Evolutionary conservation across 305 asterid genomes (phyloP), one percentile per base, ranked within the genome.

Genomic region (Ajuga reptans): DNA sequence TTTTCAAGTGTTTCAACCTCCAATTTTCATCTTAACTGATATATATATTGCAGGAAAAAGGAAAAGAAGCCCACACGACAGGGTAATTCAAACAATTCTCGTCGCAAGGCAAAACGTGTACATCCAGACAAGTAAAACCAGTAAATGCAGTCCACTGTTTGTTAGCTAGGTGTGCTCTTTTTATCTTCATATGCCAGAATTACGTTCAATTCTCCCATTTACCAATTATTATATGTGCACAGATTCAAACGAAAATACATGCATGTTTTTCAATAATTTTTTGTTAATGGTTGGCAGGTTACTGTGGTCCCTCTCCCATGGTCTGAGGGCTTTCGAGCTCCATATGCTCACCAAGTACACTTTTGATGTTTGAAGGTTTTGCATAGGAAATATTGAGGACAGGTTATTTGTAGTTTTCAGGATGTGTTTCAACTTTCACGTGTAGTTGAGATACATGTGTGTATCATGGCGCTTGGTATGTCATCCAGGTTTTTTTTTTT

Each of bases 21-120:
- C 49, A 42, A 6, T 59, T 34, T 3, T 60, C 43, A 69, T 41
- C 33, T 54, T 14, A 21, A 6, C 1, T 27, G 31, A 27, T 3
- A 27, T 27, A 31, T 64, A 8, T 65, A 47, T 69, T 74, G 78
- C 92, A 89, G 96, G 34, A 84, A 70, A 72, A 88, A 84, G 80
- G 73, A 60, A 6, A 84, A 49, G 69, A 84, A 68, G 66, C 80
- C 83, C 41, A 72, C 52, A 16, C 77, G 80, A 70, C 72, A 55
- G 61, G 80, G 85, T 55, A 79, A 79, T 33, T 39, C 92, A 34
- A 75, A 66, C 82, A 83, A 78, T 66, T 61, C 90, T 11, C 96
- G 94, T 56, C 96, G 92, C 72, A 92, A 84, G 83, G 85, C 85
- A 59, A 92, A 88, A 80, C 87, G 96, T 63, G 87, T 72, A 33